Evolutionary conservation across 495 filamentous ascomycete genomes (phyloP), one percentile per base, ranked within the genome.

Genomic region (Cenococcum geophilum): DNA sequence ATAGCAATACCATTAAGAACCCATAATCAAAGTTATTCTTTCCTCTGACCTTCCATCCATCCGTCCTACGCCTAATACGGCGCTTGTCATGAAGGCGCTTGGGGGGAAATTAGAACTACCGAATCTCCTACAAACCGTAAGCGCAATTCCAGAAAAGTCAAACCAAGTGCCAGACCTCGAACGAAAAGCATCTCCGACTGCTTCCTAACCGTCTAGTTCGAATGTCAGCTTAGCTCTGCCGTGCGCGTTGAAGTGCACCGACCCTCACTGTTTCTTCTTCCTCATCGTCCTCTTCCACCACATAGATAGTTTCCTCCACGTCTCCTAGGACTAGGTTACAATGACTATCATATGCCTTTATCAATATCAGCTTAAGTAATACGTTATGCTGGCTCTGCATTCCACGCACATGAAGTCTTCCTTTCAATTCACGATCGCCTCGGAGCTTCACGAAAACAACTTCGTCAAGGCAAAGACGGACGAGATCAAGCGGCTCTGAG

Each of bases 141-240:
- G 75, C 58, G 34, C 52, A 23, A 48, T 22, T 27, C 14, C 23
- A 27, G 18, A 18, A 16, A 23, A 16, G 18, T 32, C 21, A 25
- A 23, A 32, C 23, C 5, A 9, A 16, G 40, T 35, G 4, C 27
- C 65, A 1, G 63, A 95, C 92, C 93, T 87, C 93, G 79, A 25
- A 98, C 93, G 70, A 99, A 99, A n/a, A 99, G 77, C 93, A 97
- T 99, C 71, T 97, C 95, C 45, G 90, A 92, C 70, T 96, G 92
- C 76, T 95, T 95, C 74, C 91, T 93, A 58, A 91, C 84, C 11
- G 90, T 95, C 92, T 96, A 62, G n/a, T 37, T 37, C 34, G 56
- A 18, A 45, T 23, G 42, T 62, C 18, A 67, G 45, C 35, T 18
- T 37, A 58, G 37, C 42, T 27, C n/a, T 20, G 20, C 54, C 10